Percentiles rank a stretch among this genome's conserved stretches.
phyloP scores from a whole-genome alignment of 805 yeast genomes.

The Saturnispora besseyi region DNA sequence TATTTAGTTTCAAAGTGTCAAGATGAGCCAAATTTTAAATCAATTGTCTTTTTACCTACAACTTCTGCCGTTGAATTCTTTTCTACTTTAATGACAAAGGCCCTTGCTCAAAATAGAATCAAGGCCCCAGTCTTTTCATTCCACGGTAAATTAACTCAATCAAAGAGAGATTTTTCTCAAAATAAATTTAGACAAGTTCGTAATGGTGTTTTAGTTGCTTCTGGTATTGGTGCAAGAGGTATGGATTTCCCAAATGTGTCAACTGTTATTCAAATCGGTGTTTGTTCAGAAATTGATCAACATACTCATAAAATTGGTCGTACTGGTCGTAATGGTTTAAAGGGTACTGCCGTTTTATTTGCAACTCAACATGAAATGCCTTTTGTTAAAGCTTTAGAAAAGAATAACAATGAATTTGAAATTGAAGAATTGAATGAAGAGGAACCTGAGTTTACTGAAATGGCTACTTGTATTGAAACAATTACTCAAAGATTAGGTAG shows the following conservation, averaged over 20 bases:
- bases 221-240: constrained; percentile 95
- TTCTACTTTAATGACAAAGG: constrained; percentile 31
- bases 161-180: constrained; percentile 38
- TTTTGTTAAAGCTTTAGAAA: constrained; percentile 42
- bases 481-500: constrained; percentile 10
- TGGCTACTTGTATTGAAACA: constrained; percentile 24
- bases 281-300: constrained; percentile 65
- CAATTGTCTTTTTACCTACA: constrained; percentile 77
- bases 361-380: constrained; percentile 47
- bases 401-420: constrained; percentile 49
- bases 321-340: constrained; percentile 86
- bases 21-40: constrained; percentile 46
- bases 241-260: constrained; percentile 87
- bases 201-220: constrained; percentile 60
- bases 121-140: constrained; percentile 25
- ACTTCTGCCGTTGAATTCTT: constrained; percentile 57
- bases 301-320: constrained; percentile 93
- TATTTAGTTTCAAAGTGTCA: constrained; percentile 35
- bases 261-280: constrained; percentile 76
- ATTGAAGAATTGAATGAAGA: constrained; percentile 31
- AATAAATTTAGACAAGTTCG: constrained; percentile 27
- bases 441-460: constrained; percentile 28
- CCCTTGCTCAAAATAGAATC: constrained; percentile 14
- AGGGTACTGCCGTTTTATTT: constrained; percentile 62
- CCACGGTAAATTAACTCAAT: constrained; percentile 72